Percentiles rank a stretch among this genome's conserved stretches.
Conservation (phyloP, 768 basidiomycete genomes). For the Candolleomyces eurysporus region DNA sequence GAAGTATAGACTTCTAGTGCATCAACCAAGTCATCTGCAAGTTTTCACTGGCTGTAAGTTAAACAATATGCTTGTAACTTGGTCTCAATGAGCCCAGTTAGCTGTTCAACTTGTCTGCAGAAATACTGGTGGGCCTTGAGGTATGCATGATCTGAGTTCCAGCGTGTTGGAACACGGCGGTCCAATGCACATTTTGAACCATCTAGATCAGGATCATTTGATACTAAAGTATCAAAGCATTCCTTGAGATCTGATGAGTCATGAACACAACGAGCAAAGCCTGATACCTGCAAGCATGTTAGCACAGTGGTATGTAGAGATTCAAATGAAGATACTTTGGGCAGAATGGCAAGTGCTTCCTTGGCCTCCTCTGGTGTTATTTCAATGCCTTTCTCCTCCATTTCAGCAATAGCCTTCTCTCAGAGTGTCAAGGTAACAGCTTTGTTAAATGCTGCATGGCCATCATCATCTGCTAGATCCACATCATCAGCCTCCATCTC, state of each 20-base stretch:
- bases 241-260: constrained; percentile 18
- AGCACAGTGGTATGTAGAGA: background rate
- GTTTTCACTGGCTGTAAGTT: constrained; percentile 1
- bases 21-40: constrained; percentile 17
- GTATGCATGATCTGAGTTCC: constrained; percentile 24
- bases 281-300: constrained; percentile 19
- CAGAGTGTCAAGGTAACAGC: background rate
- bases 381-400: background rate
- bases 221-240: too few species aligned
- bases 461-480: too few species aligned
- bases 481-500: constrained; percentile 2
- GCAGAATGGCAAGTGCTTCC: constrained; percentile 18
- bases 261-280: constrained; percentile 22
- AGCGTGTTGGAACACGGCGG: constrained; percentile 20
- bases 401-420: background rate
- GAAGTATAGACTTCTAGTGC: constrained; percentile 17
- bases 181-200: constrained; percentile 15
- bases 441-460: background rate
- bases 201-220: constrained; percentile 15
- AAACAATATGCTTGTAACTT: constrained; percentile 16
- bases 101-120: constrained; percentile 13
- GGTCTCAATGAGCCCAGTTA: constrained; percentile 10
- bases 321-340: constrained; percentile 11
- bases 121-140: constrained; percentile 20
- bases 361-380: background rate